Evolutionary conservation across 768 basidiomycete species (phyloP), one percentile per base, ranked within the genome.

Genomic region (Gyrodon lividus): DNA sequence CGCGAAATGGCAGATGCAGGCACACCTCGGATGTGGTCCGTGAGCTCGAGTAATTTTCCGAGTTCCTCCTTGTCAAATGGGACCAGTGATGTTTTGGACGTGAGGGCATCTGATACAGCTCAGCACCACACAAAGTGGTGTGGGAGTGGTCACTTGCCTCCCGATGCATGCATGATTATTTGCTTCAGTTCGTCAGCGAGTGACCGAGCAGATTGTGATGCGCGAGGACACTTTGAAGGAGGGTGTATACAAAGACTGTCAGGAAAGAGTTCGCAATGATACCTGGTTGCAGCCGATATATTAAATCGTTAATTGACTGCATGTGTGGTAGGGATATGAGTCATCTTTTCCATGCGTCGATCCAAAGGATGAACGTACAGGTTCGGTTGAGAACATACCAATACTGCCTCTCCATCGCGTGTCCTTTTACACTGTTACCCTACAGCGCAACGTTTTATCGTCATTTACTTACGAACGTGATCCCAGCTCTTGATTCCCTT

Each of bases 381-480:
- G 35, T n/a, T n/a, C 34, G 26, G 13, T 26, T 51, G 35, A 10
- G 16, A 45, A 37, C 41, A 26, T 30, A 59, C 66, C 64, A 68
- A 50, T 66, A 66, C 19, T 49, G 42, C 13, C 46, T 34, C 24
- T 64, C 60, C 16, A 64, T n/a, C 4, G 44, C 50, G 23, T 56
- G 51, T 35, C 51, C 66, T 67, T n/a, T 46, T 34, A 23, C 5
- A 6, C 7, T n/a, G 13, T 30, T 16, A 52, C 40, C 7, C 14
- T 24, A 38, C 3, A 49, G 33, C 30, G 16, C 46, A 24, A 46
- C 4, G 30, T 19, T n/a, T 33, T n/a, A 2, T 28, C 33, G n/a
- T 42, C 33, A 26, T 20, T 42, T 3, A 61, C 72, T 46, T 49
- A 80, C 81, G 64, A 14, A 80, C 56, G 58, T 77, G 75, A 6